These are phyloP conservation scores for Antitrichia curtipendula DNA, from an alignment of 225 moss, liverwort and hornwort genomes.

Conservation along the genomic window DNA sequence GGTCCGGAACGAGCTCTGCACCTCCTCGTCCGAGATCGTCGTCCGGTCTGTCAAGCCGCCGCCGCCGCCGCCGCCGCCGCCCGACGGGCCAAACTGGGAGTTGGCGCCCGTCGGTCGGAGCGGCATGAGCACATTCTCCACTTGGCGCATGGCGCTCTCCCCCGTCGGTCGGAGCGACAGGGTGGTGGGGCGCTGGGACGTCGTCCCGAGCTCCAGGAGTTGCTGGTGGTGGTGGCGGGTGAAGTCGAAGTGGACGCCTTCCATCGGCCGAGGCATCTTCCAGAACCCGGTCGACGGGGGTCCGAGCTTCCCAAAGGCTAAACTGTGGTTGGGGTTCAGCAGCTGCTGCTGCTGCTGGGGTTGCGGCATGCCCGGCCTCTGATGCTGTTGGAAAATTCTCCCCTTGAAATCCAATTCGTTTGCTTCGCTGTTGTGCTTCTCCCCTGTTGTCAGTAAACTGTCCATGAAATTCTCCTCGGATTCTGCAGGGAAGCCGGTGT, in stretches of 20 bases:
- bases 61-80: too few relatives aligned
- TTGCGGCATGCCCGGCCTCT: background rate
- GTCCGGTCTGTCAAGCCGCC: background rate
- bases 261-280: slow-evolving; percentile 6
- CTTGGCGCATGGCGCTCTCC: slow-evolving; percentile 18
- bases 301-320: background rate
- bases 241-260: background rate
- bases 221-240: background rate
- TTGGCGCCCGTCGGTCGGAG: background rate
- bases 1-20: slow-evolving; percentile 65
- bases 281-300: background rate
- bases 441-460: slow-evolving; percentile 34
- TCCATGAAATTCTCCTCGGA: slow-evolving; percentile 55
- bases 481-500: slow-evolving; percentile 58
- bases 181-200: slow-evolving; percentile 1
- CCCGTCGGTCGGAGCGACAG: slow-evolving; percentile 10
- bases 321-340: background rate
- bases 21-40: slow-evolving; percentile 57
- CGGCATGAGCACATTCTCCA: slow-evolving; percentile 20
- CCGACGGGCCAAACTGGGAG: background rate
- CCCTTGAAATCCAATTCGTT: slow-evolving; percentile 7
- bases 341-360: background rate
- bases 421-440: background rate
- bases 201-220: slow-evolving; percentile 2
- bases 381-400: background rate